These are phyloP conservation scores for Lyophyllum decastes DNA, from an alignment of 768 basidiomycete species.

Conservation along the genomic window DNA sequence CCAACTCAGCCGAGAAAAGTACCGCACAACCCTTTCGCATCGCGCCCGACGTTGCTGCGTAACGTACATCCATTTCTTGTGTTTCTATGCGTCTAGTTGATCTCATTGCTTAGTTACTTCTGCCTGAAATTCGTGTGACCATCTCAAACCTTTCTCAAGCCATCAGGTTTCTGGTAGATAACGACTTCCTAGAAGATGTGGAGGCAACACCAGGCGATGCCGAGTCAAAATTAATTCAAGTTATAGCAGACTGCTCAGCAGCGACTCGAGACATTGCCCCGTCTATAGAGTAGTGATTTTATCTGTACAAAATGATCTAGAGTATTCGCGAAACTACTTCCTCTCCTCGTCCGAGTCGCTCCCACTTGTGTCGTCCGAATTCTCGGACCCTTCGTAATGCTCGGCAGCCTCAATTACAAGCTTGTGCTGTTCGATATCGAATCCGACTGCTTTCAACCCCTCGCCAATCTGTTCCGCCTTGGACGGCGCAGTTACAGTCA, in stretches of 20 bases:
- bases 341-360: constrained; percentile 23
- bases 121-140: constrained; percentile 85
- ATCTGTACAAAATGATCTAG: not conserved
- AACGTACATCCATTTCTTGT: constrained; percentile 53
- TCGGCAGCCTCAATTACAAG: constrained; percentile 62
- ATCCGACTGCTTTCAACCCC: constrained; percentile 69
- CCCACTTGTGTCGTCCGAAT: constrained; percentile 29
- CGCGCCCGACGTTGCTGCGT: constrained; percentile 71
- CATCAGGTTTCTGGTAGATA: constrained; percentile 86
- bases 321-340: not conserved
- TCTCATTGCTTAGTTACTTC: constrained; percentile 55
- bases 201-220: constrained; percentile 83
- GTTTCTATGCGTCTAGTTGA: constrained; percentile 4
- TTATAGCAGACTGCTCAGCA: constrained; percentile 34
- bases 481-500: constrained; percentile 81
- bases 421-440: constrained; percentile 71
- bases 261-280: not conserved
- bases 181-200: constrained; percentile 81
- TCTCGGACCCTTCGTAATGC: constrained; percentile 37
- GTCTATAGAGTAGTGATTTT: constrained; percentile 10
- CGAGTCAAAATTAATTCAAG: constrained; percentile 60
- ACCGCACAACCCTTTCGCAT: constrained; percentile 64
- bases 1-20: constrained; percentile 35
- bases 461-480: constrained; percentile 73
- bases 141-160: constrained; percentile 92